These are phyloP conservation scores for Neurospora sp. DNA, from an alignment of 495 filamentous ascomycete genomes.

Conservation along the genomic window DNA sequence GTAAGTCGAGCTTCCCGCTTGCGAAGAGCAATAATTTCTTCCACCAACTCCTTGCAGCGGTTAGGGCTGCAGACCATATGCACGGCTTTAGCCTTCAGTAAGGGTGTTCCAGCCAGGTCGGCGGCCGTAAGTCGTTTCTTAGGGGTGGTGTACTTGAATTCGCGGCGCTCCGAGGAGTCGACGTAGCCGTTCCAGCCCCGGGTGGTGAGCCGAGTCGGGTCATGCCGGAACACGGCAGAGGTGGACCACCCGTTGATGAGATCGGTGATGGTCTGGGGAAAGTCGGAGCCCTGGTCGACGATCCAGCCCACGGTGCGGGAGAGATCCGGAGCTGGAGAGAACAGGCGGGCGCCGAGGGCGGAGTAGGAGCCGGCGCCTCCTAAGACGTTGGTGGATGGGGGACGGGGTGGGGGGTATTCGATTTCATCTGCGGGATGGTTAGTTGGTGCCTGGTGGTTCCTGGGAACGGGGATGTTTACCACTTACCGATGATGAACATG, in stretches of 20 bases:
- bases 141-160: slow-evolving; percentile 79
- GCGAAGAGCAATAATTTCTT: slow-evolving; percentile 45
- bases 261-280: slow-evolving; percentile 54
- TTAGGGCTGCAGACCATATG: slow-evolving; percentile 79
- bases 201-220: slow-evolving; percentile 64
- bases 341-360: slow-evolving; percentile 78
- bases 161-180: slow-evolving; percentile 38
- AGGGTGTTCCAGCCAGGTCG: slow-evolving; percentile 34
- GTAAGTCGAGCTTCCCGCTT: background rate
- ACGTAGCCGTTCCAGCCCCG: slow-evolving; percentile 87
- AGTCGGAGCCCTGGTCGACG: slow-evolving; percentile 81
- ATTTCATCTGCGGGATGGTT: slow-evolving; percentile 65
- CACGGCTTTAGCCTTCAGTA: slow-evolving; percentile 64
- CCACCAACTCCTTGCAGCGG: slow-evolving; percentile 66
- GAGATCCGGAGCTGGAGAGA: slow-evolving; percentile 50
- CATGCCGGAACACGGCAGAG: slow-evolving; percentile 54
- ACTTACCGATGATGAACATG: slow-evolving; percentile 90
- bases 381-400: slow-evolving; percentile 58
- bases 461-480: background rate
- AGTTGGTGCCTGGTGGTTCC: slow-evolving; percentile 3
- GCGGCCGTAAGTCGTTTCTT: slow-evolving; percentile 59
- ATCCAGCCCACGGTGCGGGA: slow-evolving; percentile 71
- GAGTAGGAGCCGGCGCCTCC: slow-evolving; percentile 84
- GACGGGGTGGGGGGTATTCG: slow-evolving; percentile 55
- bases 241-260: slow-evolving; percentile 65